phyloP scores from a whole-genome alignment of 208 protist genomes.

The Leishmania martiniquensis region DNA sequence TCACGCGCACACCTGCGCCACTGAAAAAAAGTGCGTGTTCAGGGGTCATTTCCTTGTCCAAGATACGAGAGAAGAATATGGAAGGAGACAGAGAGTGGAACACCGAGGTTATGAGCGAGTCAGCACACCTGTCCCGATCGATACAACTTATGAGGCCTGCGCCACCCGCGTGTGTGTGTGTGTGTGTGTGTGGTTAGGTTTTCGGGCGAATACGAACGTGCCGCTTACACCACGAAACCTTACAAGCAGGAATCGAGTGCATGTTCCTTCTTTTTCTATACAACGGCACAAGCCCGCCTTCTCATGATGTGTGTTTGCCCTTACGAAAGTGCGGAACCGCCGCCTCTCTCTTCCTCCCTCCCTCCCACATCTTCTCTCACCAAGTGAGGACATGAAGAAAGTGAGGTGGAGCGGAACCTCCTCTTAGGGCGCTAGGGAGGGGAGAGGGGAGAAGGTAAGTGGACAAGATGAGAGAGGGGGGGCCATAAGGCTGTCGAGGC shows the following conservation, averaged over 20 bases:
- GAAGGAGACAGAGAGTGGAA: too few species aligned
- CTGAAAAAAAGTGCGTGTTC: not conserved
- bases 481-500: not conserved
- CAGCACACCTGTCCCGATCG: not conserved
- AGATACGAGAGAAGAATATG: not conserved
- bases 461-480: not conserved
- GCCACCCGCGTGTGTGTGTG: too few species aligned
- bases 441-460: not conserved
- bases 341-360: too few species aligned
- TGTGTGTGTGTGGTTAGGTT: not conserved
- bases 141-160: too few species aligned
- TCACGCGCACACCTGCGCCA: not conserved
- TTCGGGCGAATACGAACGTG: too few species aligned
- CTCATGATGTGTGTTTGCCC: not conserved
- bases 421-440: too few species aligned
- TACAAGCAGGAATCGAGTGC: not conserved
- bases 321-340: not conserved
- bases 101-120: not conserved
- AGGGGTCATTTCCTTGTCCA: not conserved
- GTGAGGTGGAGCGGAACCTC: too few species aligned
- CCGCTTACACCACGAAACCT: not conserved
- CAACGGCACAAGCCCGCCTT: not conserved
- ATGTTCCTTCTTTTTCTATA: not conserved
- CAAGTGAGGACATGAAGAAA: not conserved
- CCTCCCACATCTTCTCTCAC: not conserved